phyloP scores from a whole-genome alignment of 805 yeast species.

The Kazachstania africana region DNA sequence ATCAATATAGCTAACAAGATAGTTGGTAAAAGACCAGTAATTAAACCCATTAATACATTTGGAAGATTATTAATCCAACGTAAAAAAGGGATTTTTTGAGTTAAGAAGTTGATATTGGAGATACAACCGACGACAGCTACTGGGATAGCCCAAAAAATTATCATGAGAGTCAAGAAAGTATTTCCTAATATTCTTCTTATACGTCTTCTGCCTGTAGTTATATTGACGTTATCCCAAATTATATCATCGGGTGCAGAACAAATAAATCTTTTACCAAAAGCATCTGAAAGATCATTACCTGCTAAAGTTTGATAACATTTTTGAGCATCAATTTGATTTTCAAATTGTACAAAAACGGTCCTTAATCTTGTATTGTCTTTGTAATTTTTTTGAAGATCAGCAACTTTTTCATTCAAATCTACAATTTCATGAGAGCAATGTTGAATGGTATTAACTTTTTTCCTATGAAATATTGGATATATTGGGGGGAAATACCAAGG shows the following conservation, averaged over 20 bases:
- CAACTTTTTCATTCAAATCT: slow-evolving; percentile 56
- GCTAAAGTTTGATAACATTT: slow-evolving; percentile 68
- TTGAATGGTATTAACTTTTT: slow-evolving; percentile 76
- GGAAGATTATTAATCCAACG: slow-evolving; percentile 71
- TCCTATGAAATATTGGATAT: slow-evolving; percentile 39
- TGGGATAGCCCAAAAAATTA: slow-evolving; percentile 92
- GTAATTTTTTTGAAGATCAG: slow-evolving; percentile 41
- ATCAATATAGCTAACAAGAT: slow-evolving; percentile 69
- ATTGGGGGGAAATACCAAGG: slow-evolving; percentile 21
- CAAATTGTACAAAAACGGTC: slow-evolving; percentile 72
- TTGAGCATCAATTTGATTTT: slow-evolving; percentile 79
- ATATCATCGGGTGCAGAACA: slow-evolving; percentile 75
- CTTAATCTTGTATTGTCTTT: slow-evolving; percentile 38
- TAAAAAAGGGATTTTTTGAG: slow-evolving; percentile 60
- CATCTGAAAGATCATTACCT: slow-evolving; percentile 12
- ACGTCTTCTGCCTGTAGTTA: slow-evolving; percentile 45
- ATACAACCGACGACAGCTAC: slow-evolving; percentile 95
- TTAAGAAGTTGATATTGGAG: slow-evolving; percentile 72
- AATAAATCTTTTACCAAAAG: slow-evolving; percentile 34
- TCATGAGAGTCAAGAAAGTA: slow-evolving; percentile 50
- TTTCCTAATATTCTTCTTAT: slow-evolving; percentile 47
- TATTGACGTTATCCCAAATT: slow-evolving; percentile 66
- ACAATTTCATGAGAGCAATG: slow-evolving; percentile 58
- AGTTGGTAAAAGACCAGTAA: slow-evolving; percentile 82
- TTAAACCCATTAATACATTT: slow-evolving; percentile 54